A percentile compares a stretch with the other conserved stretches of the same genome.
Evolutionary conservation across 208 protist species (phyloP).

Genomic region (Trypanosoma scelopori): DNA sequence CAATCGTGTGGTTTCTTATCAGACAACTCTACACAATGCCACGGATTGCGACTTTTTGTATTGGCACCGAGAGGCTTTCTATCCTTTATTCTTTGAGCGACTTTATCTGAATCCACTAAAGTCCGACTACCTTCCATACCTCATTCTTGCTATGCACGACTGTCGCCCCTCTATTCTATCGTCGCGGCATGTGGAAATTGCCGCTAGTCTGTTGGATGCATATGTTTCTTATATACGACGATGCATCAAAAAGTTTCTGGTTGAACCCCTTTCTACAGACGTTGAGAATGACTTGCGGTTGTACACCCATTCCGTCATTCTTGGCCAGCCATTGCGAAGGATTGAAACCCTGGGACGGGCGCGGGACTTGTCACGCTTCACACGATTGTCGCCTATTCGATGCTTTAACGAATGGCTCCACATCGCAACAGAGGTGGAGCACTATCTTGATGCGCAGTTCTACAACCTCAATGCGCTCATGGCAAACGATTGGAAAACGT

Average conservation of each 20-base stretch:
- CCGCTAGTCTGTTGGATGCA: constrained; percentile 35
- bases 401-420: constrained; percentile 86
- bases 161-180: constrained; percentile 36
- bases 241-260: constrained; percentile 48
- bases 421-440: constrained; percentile 68
- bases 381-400: constrained; percentile 74
- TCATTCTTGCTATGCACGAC: constrained; percentile 80
- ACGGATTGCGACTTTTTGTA: constrained; percentile 90
- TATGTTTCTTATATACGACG: constrained; percentile 66
- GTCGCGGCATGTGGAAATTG: constrained; percentile 32
- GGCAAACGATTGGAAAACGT: constrained; percentile 95
- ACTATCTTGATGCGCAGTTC: constrained; percentile 95
- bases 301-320: constrained; percentile 84
- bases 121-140: constrained; percentile 58
- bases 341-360: not conserved
- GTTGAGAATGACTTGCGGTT: constrained; percentile 95
- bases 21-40: constrained; percentile 38
- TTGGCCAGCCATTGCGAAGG: constrained; percentile 44
- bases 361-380: constrained; percentile 76
- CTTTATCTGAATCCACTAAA: constrained; percentile 71
- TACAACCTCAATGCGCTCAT: constrained; percentile 97
- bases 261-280: constrained; percentile 81
- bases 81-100: constrained; percentile 80
- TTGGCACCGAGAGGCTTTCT: constrained; percentile 81
- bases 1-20: constrained; percentile 56